phyloP scores from a whole-genome alignment of 495 filamentous ascomycete species.

The Cladorrhinum samala region DNA sequence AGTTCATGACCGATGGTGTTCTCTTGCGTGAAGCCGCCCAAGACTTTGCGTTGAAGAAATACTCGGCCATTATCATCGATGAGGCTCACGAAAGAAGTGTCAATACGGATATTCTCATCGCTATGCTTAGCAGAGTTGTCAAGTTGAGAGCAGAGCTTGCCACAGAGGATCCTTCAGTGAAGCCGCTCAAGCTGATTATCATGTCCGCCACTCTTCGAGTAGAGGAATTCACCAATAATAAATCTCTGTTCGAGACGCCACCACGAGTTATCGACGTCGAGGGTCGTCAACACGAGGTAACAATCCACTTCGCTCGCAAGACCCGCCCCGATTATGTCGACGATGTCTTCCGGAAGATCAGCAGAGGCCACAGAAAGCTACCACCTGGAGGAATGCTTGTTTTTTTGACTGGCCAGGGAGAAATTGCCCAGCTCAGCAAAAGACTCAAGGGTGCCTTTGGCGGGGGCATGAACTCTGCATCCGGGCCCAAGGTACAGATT shows the following conservation, averaged over 20 bases:
- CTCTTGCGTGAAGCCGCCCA: constrained; percentile 84
- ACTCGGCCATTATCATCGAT: constrained; percentile 90
- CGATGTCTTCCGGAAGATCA: constrained; percentile 81
- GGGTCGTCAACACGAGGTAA: constrained; percentile 88
- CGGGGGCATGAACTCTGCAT: constrained; percentile 37
- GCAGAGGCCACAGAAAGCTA: constrained; percentile 81
- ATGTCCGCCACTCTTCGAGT: constrained; percentile 96
- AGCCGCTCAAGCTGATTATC: constrained; percentile 87
- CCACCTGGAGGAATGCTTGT: constrained; percentile 91
- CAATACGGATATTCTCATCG: constrained; percentile 95
- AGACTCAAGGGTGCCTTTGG: constrained; percentile 67
- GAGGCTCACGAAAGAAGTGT: constrained; percentile 97
- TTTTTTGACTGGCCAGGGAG: constrained; percentile 90
- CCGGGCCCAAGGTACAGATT: constrained; percentile 62
- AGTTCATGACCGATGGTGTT: constrained; percentile 99
- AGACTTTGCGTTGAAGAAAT: constrained; percentile 87
- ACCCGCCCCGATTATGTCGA: constrained; percentile 85
- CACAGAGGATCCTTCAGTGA: constrained; percentile 46
- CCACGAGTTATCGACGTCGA: constrained; percentile 87
- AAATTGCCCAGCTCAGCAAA: constrained; percentile 75
- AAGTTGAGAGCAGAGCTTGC: constrained; percentile 52
- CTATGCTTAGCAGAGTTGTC: constrained; percentile 90
- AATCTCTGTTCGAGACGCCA: constrained; percentile 66
- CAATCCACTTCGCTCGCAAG: constrained; percentile 77
- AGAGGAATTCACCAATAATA: constrained; percentile 83